Evolutionary conservation across 78 protist genomes (phyloP).

Genomic region (Creolimax fragrantissima): DNA sequence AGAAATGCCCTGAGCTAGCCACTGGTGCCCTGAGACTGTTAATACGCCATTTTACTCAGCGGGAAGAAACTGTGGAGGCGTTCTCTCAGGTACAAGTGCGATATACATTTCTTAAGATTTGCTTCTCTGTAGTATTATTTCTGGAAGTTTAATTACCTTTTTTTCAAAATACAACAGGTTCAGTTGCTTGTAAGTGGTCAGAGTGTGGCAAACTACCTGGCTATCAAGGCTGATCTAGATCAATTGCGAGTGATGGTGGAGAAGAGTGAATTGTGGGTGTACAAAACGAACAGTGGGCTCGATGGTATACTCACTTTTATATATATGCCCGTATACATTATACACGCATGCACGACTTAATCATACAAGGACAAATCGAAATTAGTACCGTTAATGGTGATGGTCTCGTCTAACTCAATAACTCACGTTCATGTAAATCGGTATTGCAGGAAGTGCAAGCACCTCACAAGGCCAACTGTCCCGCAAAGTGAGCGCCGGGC

Average conservation of each 20-base stretch:
- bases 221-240: not conserved
- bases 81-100: not conserved
- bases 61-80: not conserved
- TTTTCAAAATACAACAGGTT: too few species aligned
- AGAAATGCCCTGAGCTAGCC: not conserved
- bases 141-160: too few species aligned
- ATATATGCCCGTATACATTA: too few species aligned
- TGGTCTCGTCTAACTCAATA: too few species aligned
- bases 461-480: too few species aligned
- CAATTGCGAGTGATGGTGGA: constrained; percentile 10
- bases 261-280: constrained; percentile 32
- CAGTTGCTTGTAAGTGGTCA: constrained; percentile 17
- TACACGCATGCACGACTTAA: too few species aligned
- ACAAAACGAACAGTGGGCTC: not conserved
- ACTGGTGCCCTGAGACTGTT: constrained; percentile 12
- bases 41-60: constrained; percentile 20
- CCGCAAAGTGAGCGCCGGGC: too few species aligned
- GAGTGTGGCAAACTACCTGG: not conserved
- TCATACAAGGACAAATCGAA: too few species aligned
- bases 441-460: too few species aligned
- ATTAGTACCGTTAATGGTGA: too few species aligned
- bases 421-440: too few species aligned
- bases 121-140: not conserved
- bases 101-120: not conserved
- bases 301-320: not conserved